phyloP scores from a whole-genome alignment of 768 basidiomycete species.

The Hericium alpestre region DNA sequence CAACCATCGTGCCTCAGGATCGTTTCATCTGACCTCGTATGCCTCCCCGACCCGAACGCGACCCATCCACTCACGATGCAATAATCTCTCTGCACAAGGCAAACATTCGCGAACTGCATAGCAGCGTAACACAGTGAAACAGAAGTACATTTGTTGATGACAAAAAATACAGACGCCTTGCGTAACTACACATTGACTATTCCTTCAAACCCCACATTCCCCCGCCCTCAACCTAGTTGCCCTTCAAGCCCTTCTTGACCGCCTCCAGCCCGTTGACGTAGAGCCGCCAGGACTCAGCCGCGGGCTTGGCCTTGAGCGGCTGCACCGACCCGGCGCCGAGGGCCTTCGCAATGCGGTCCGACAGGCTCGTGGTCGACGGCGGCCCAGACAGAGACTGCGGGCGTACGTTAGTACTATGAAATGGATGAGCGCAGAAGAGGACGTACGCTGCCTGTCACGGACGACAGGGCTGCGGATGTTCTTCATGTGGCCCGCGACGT shows the following conservation, averaged over 20 bases:
- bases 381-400: conserved; percentile 65
- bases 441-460: conserved; percentile 58
- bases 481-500: conserved; percentile 55
- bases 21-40: too few relatives aligned
- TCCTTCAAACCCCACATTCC: too few relatives aligned
- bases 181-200: too few relatives aligned
- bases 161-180: too few relatives aligned
- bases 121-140: too few relatives aligned
- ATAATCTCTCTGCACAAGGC: too few relatives aligned
- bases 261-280: conserved; percentile 14
- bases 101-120: too few relatives aligned
- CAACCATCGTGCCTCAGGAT: too few relatives aligned
- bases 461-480: conserved; percentile 50
- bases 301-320: conserved; percentile 54
- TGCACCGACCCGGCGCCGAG: conserved; percentile 47
- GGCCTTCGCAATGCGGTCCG: conserved; percentile 69
- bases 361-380: conserved; percentile 65
- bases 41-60: too few relatives aligned
- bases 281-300: conserved; percentile 45
- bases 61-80: too few relatives aligned
- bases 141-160: too few relatives aligned
- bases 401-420: not conserved
- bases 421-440: not conserved
- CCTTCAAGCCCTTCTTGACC: not conserved
- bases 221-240: too few relatives aligned